Percentiles rank a stretch among this genome's conserved stretches.
Evolutionary conservation across 805 yeast species (phyloP).

Genomic region (Suhomyces pyralidae): DNA sequence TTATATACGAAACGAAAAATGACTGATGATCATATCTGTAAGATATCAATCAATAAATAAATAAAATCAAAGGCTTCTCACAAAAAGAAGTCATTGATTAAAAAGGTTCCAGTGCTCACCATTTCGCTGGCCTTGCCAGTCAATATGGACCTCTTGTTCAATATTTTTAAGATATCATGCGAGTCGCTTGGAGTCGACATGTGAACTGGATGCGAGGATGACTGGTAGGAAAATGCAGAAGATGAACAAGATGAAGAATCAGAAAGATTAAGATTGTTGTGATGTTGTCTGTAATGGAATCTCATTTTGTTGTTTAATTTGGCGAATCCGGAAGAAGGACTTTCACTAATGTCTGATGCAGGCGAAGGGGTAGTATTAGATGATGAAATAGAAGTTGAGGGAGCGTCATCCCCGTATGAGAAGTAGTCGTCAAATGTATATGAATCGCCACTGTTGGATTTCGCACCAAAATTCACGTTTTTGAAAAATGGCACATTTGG

Average conservation of each 20-base stretch:
- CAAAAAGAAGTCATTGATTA: conserved; percentile 43
- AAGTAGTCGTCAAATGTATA: conserved; percentile 33
- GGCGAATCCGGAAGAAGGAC: conserved; percentile 1
- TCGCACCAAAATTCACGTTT: conserved; percentile 34
- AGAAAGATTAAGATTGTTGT: conserved; percentile 34
- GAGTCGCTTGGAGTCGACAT: conserved; percentile 11
- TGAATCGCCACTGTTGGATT: conserved; percentile 17
- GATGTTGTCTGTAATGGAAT: conserved; percentile 35
- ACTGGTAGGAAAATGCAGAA: background rate
- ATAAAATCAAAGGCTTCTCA: conserved; percentile 11
- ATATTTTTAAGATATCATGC: conserved; percentile 29
- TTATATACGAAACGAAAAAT: background rate
- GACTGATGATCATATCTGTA: background rate
- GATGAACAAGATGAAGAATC: conserved; percentile 3
- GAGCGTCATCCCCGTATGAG: conserved; percentile 25
- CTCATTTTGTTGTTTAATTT: conserved; percentile 25
- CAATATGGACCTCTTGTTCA: conserved; percentile 35
- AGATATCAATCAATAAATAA: background rate
- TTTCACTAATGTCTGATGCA: conserved; percentile 4
- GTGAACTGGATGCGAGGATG: background rate
- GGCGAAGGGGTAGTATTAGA: conserved; percentile 6
- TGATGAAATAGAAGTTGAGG: background rate
- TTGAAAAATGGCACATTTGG: conserved; percentile 32
- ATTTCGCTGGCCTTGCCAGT: conserved; percentile 44
- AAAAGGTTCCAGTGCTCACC: conserved; percentile 40